phyloP scores from a whole-genome alignment of 371 early-diverging fungal species.

The Mortierella sp. region DNA sequence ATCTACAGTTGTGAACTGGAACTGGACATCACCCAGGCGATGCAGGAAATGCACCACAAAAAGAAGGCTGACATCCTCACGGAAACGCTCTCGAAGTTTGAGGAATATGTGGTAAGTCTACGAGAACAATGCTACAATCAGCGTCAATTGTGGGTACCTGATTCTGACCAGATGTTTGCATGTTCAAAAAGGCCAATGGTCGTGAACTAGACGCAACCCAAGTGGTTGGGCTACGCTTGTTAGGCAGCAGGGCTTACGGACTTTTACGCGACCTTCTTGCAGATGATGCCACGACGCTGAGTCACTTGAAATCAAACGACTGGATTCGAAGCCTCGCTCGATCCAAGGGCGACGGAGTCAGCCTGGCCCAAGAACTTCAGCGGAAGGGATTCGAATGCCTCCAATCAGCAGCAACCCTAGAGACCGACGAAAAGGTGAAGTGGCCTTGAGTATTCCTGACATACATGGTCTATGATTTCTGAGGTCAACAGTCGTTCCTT shows the following conservation, averaged over 20 bases:
- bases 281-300: constrained; percentile 1
- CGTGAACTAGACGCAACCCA: constrained; percentile 11
- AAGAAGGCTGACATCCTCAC: constrained; percentile 18
- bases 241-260: constrained; percentile 34
- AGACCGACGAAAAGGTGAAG: constrained; percentile 19
- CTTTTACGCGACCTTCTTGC: constrained; percentile 28
- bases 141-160: background rate
- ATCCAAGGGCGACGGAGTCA: constrained; percentile 2
- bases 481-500: background rate
- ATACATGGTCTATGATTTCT: too few relatives aligned
- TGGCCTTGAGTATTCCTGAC: too few relatives aligned
- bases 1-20: constrained; percentile 29
- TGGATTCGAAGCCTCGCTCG: constrained; percentile 22
- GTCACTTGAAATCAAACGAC: constrained; percentile 14
- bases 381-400: constrained; percentile 33
- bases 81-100: constrained; percentile 21
- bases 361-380: constrained; percentile 28
- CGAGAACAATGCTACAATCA: background rate
- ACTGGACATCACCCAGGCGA: constrained; percentile 22
- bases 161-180: background rate
- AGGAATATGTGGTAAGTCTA: constrained; percentile 25
- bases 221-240: constrained; percentile 16
- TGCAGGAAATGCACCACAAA: constrained; percentile 7
- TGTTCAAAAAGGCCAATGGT: constrained; percentile 1
- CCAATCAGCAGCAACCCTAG: constrained; percentile 2